These are phyloP conservation scores for Wickerhamomyces queroliae DNA, from an alignment of 805 yeast genomes.

Conservation along the genomic window DNA sequence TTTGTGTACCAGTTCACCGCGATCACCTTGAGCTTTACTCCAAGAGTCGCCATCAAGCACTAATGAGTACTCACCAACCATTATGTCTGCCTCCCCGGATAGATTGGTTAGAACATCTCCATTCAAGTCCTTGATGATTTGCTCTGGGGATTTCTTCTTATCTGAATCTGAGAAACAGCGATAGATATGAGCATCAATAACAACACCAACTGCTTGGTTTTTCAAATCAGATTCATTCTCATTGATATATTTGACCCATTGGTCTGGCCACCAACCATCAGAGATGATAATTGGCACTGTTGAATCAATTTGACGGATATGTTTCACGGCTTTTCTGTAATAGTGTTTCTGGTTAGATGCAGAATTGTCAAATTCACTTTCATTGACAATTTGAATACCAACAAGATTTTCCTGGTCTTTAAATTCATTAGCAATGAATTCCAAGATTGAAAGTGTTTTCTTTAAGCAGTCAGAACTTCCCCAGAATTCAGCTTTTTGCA, in stretches of 20 bases:
- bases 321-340: constrained; percentile 57
- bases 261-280: constrained; percentile 91
- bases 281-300: constrained; percentile 72
- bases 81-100: constrained; percentile 51
- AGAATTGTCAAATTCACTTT: constrained; percentile 59
- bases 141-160: constrained; percentile 55
- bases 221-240: constrained; percentile 33
- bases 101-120: constrained; percentile 43
- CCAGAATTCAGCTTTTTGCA: constrained; percentile 66
- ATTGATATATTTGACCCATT: constrained; percentile 63
- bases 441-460: constrained; percentile 43
- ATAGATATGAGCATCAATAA: constrained; percentile 82
- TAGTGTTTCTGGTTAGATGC: constrained; percentile 49
- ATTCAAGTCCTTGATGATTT: constrained; percentile 54
- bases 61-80: constrained; percentile 90
- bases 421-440: constrained; percentile 60
- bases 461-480: constrained; percentile 31
- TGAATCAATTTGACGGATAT: constrained; percentile 50
- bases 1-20: constrained; percentile 50
- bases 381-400: constrained; percentile 85
- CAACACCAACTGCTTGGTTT: constrained; percentile 46
- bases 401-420: constrained; percentile 56
- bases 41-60: constrained; percentile 76
- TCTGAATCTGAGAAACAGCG: constrained; percentile 80
- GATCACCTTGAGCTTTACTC: constrained; percentile 41